Conservation (phyloP, 2,329 filamentous ascomycete species). For the Alternaria postmessia region DNA sequence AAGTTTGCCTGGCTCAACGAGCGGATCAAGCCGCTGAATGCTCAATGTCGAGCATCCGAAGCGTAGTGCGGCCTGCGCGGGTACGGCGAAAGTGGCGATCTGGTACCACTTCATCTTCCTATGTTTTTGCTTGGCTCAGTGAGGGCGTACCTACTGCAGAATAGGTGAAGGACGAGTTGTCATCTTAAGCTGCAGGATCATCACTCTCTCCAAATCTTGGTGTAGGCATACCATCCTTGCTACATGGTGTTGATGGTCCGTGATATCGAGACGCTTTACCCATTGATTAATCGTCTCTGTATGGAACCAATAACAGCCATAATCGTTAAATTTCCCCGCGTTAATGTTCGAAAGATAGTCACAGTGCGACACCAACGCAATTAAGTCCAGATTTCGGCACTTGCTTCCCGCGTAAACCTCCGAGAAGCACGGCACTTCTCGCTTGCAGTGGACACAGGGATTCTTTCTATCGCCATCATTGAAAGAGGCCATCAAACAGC, state of each 20-base stretch:
- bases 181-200: slow-evolving; percentile 6
- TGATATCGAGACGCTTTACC: slow-evolving; percentile 14
- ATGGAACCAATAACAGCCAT: slow-evolving; percentile 12
- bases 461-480: neutral
- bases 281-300: slow-evolving; percentile 13
- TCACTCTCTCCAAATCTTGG: neutral
- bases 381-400: slow-evolving; percentile 15
- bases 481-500: neutral
- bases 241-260: slow-evolving; percentile 4
- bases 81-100: slow-evolving; percentile 22
- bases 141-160: neutral
- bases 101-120: slow-evolving; percentile 30
- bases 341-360: neutral
- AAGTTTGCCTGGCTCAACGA: slow-evolving; percentile 31
- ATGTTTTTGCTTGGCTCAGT: neutral
- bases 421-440: slow-evolving; percentile 7
- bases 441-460: neutral
- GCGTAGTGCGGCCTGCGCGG: slow-evolving; percentile 32
- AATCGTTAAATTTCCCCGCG: neutral
- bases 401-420: slow-evolving; percentile 11
- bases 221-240: neutral
- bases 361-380: neutral
- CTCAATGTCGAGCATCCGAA: slow-evolving; percentile 35
- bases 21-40: slow-evolving; percentile 39
- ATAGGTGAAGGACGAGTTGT: neutral